phyloP scores from a whole-genome alignment of 257 asterid species.

The Cruciata laevipes region DNA sequence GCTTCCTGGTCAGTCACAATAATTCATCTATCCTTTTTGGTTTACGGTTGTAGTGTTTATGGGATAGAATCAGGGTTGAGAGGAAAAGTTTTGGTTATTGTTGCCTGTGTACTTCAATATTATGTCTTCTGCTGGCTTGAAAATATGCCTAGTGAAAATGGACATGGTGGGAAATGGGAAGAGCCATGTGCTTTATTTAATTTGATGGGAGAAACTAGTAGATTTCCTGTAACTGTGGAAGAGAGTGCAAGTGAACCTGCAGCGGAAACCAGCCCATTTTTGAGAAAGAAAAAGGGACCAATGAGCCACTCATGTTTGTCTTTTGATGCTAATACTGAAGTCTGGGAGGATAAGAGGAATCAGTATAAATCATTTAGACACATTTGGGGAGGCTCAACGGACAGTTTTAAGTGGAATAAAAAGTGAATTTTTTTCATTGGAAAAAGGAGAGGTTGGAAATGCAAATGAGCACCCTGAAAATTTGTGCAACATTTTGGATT shows the following conservation, averaged over 20 bases:
- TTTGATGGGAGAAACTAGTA: slow-evolving; percentile 39
- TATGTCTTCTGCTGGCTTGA: slow-evolving; percentile 86
- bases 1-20: slow-evolving; percentile 87
- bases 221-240: slow-evolving; percentile 22
- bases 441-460: slow-evolving; percentile 84
- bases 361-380: slow-evolving; percentile 49
- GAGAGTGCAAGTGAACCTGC: slow-evolving; percentile 15
- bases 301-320: slow-evolving; percentile 53
- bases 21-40: slow-evolving; percentile 64
- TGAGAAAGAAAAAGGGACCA: slow-evolving; percentile 25
- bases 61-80: slow-evolving; percentile 88
- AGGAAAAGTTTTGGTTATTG: slow-evolving; percentile 83
- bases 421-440: slow-evolving; percentile 51
- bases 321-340: slow-evolving; percentile 28
- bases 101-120: slow-evolving; percentile 86
- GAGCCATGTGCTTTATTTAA: slow-evolving; percentile 89
- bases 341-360: slow-evolving; percentile 26
- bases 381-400: slow-evolving; percentile 87
- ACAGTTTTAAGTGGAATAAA: slow-evolving; percentile 78
- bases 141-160: slow-evolving; percentile 51
- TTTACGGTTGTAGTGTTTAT: slow-evolving; percentile 55
- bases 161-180: slow-evolving; percentile 49
- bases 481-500: slow-evolving; percentile 81
- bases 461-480: slow-evolving; percentile 76
- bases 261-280: slow-evolving; percentile 17